Evolutionary conservation across 352 stramenopile species (phyloP).

Genomic region (Globisporangium nodosum): DNA sequence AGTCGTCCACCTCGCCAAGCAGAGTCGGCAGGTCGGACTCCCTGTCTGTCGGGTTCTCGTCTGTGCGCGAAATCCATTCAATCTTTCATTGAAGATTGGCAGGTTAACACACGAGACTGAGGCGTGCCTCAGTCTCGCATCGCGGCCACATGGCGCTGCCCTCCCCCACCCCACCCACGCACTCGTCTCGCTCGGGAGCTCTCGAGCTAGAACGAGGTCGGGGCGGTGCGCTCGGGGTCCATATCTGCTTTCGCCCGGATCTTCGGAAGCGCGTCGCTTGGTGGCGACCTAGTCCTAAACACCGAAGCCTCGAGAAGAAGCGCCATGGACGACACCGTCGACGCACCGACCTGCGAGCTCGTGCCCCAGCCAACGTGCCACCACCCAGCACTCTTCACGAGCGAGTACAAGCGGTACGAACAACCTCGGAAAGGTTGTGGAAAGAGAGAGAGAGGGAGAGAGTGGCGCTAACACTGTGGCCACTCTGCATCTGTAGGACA

Average conservation of each 20-base stretch:
- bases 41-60: neutral
- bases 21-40: neutral
- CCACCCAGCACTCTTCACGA: slow-evolving; percentile 37
- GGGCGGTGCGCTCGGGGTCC: neutral
- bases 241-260: slow-evolving; percentile 1
- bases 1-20: neutral
- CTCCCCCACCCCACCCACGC: no score
- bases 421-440: neutral
- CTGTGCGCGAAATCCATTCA: neutral
- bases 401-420: slow-evolving; percentile 55
- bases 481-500: slow-evolving; percentile 16
- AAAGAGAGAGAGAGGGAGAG: slow-evolving; percentile 6
- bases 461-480: neutral
- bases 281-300: neutral
- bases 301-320: slow-evolving; percentile 2
- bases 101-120: neutral
- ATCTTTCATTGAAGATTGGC: slow-evolving; percentile 2
- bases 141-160: no score
- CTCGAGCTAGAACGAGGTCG: no score
- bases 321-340: slow-evolving; percentile 12
- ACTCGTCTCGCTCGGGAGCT: neutral
- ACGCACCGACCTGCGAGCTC: slow-evolving; percentile 32
- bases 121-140: no score
- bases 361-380: slow-evolving; percentile 24
- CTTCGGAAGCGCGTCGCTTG: neutral